Percentiles rank a stretch among this genome's conserved stretches.
Conservation (phyloP, 768 basidiomycete species). For the Kwoniella shandongensis region DNA sequence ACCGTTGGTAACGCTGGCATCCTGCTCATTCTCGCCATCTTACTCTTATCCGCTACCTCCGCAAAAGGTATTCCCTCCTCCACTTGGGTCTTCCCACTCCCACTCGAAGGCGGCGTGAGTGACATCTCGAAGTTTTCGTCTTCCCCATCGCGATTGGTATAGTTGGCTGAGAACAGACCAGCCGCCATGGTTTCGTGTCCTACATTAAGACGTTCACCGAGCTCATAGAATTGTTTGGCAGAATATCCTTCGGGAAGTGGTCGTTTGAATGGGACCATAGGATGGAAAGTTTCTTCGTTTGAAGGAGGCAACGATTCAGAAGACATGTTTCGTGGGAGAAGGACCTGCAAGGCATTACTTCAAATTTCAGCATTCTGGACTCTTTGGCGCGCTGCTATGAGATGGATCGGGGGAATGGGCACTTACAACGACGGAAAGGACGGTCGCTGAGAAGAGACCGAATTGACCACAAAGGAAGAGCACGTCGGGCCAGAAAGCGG, state of each 20-base stretch:
- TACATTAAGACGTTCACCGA: slow-evolving; percentile 41
- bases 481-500: slow-evolving; percentile 25
- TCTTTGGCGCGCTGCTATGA: too few species aligned
- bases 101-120: background rate
- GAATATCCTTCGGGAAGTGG: slow-evolving; percentile 11
- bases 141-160: background rate
- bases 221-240: slow-evolving; percentile 23
- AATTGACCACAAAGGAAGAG: slow-evolving; percentile 23
- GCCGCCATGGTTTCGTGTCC: slow-evolving; percentile 23
- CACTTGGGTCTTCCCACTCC: background rate
- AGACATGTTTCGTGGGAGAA: slow-evolving; percentile 43
- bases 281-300: slow-evolving; percentile 20
- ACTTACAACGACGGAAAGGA: slow-evolving; percentile 32
- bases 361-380: too few species aligned
- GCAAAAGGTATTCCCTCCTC: slow-evolving; percentile 24
- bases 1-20: slow-evolving; percentile 22
- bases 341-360: too few species aligned
- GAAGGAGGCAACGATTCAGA: slow-evolving; percentile 30
- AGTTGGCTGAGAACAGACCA: background rate
- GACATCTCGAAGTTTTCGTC: slow-evolving; percentile 17
- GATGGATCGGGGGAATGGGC: too few species aligned
- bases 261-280: slow-evolving; percentile 31
- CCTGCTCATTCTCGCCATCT: slow-evolving; percentile 16
- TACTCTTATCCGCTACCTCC: slow-evolving; percentile 15
- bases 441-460: slow-evolving; percentile 26